phyloP scores from a whole-genome alignment of 2,329 filamentous ascomycete genomes.

The Gliomastix tumulicola region DNA sequence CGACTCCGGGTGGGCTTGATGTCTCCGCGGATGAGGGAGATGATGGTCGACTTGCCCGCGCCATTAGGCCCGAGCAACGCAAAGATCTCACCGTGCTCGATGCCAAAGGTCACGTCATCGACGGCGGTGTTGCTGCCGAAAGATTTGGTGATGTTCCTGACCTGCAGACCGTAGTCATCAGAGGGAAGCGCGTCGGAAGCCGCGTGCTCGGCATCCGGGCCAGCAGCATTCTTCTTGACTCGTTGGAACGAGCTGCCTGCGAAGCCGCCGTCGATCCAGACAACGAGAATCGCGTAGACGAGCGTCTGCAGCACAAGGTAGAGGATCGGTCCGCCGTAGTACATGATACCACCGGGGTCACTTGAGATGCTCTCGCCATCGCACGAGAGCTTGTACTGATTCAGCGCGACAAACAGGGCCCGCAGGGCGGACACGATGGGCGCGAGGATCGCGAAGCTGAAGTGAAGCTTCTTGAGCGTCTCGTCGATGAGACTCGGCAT shows the following conservation, averaged over 20 bases:
- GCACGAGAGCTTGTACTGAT: constrained; percentile 72
- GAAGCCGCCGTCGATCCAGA: constrained; percentile 66
- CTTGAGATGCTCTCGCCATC: constrained; percentile 46
- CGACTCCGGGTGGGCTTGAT: constrained; percentile 49
- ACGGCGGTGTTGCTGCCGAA: constrained; percentile 69
- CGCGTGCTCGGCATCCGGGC: no score
- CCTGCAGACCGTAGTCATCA: no score
- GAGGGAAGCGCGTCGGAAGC: no score
- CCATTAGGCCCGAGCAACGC: constrained; percentile 80
- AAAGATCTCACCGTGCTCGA: constrained; percentile 69
- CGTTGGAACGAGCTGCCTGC: no score
- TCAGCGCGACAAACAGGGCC: constrained; percentile 65
- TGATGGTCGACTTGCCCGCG: constrained; percentile 80
- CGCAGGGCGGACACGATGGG: constrained; percentile 48
- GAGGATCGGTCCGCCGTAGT: constrained; percentile 72
- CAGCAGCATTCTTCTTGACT: no score
- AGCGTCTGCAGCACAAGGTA: constrained; percentile 69
- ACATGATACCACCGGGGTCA: constrained; percentile 58
- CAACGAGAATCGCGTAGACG: constrained; percentile 58
- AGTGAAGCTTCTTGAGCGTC: constrained; percentile 73
- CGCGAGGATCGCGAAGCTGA: constrained; percentile 40
- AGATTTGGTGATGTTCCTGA: constrained; percentile 20
- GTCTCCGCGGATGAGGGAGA: constrained; percentile 75
- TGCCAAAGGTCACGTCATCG: constrained; percentile 72
- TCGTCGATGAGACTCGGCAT: constrained; percentile 68